Evolutionary conservation across 768 basidiomycete species (phyloP).

Genomic region (Naganishia friedmannii): DNA sequence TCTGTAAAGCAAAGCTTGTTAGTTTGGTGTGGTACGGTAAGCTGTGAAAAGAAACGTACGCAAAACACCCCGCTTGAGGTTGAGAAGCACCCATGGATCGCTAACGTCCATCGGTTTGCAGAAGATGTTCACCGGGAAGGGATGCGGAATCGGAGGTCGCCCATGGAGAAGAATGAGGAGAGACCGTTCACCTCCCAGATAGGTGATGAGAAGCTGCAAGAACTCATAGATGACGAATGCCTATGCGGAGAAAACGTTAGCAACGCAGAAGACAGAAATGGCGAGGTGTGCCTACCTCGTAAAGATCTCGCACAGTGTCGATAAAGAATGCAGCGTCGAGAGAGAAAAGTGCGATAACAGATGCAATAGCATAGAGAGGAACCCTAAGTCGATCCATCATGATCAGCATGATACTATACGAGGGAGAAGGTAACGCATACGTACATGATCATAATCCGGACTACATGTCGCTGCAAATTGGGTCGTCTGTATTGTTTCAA

Average conservation of each 20-base stretch:
- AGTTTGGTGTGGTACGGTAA: not conserved
- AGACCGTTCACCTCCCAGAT: slow-evolving; percentile 80
- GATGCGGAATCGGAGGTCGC: slow-evolving; percentile 77
- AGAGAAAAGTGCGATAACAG: slow-evolving; percentile 87
- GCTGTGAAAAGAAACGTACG: slow-evolving; percentile 59
- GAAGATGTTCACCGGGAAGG: slow-evolving; percentile 82
- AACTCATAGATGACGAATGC: slow-evolving; percentile 54
- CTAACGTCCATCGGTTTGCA: slow-evolving; percentile 83
- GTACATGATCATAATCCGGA: slow-evolving; percentile 90
- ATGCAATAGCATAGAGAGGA: slow-evolving; percentile 85
- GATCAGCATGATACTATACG: not conserved
- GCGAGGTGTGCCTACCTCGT: slow-evolving; percentile 64
- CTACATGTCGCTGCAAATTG: slow-evolving; percentile 67
- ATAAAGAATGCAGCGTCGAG: slow-evolving; percentile 94
- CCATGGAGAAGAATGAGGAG: slow-evolving; percentile 89
- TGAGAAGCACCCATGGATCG: slow-evolving; percentile 91
- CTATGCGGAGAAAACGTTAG: slow-evolving; percentile 26
- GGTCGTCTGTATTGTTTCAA: slow-evolving; percentile 51
- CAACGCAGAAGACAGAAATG: slow-evolving; percentile 57
- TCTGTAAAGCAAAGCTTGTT: slow-evolving; percentile 57
- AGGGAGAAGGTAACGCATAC: slow-evolving; percentile 52
- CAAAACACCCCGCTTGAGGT: slow-evolving; percentile 88
- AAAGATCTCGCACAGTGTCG: slow-evolving; percentile 88
- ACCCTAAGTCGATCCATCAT: slow-evolving; percentile 44
- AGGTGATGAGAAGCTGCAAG: slow-evolving; percentile 46